Evolutionary conservation across 345 rosid genomes (phyloP).

Genomic region (Linum usitatissimum): DNA sequence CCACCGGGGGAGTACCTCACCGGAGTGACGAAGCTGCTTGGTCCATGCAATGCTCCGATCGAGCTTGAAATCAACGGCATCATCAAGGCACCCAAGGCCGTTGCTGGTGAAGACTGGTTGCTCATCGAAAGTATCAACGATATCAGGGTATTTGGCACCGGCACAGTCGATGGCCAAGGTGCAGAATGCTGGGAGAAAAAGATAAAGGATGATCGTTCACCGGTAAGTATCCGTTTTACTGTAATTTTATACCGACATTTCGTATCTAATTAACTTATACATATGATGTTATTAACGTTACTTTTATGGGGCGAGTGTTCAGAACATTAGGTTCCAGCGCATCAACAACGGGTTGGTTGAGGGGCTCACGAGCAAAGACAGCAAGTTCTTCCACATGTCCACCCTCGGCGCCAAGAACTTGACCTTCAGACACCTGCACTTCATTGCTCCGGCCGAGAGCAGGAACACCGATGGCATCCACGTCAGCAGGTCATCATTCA

Average conservation of each 20-base stretch:
- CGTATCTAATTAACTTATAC: too few relatives aligned
- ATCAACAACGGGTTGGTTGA: background rate
- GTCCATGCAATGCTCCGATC: conserved; percentile 20
- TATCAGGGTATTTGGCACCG: conserved; percentile 13
- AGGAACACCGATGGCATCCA: conserved; percentile 7
- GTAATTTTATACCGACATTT: too few relatives aligned
- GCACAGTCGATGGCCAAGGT: background rate
- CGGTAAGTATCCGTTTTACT: too few relatives aligned
- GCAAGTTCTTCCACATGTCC: conserved; percentile 6
- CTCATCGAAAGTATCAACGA: conserved; percentile 3
- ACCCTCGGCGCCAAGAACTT: conserved; percentile 1
- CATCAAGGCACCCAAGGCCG: too few relatives aligned
- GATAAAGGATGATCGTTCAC: too few relatives aligned
- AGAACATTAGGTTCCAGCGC: conserved; percentile 5
- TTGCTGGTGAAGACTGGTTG: conserved; percentile 12
- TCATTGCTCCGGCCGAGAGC: conserved; percentile 2
- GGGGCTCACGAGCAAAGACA: background rate
- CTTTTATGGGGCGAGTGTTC: background rate
- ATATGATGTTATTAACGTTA: too few relatives aligned
- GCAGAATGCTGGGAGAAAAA: too few relatives aligned
- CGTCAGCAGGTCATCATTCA: background rate
- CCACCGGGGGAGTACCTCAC: conserved; percentile 13
- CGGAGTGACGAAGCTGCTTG: conserved; percentile 1
- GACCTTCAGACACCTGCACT: background rate
- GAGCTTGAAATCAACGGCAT: too few relatives aligned